phyloP scores from a whole-genome alignment of 2,329 filamentous ascomycete genomes.

The Calcarisporium arbuscula region DNA sequence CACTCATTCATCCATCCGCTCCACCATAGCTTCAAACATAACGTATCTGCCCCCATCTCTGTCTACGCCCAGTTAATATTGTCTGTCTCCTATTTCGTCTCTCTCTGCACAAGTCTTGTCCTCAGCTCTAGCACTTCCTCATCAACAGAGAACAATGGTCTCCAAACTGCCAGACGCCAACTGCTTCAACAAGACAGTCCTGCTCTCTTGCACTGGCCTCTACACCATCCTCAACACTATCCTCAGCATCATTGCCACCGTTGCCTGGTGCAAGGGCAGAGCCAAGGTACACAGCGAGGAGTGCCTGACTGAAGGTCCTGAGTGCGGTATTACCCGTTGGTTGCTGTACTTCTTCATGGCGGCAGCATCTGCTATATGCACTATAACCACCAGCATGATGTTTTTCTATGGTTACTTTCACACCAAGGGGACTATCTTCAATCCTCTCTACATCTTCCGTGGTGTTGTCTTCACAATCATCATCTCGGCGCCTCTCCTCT shows the following conservation, averaged over 20 bases:
- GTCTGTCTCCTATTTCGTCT: too few species aligned
- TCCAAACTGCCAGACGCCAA: neutral
- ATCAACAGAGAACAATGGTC: too few species aligned
- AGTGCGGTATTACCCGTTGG: slow-evolving; percentile 7
- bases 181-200: slow-evolving; percentile 6
- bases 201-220: slow-evolving; percentile 12
- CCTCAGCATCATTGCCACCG: slow-evolving; percentile 13
- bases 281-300: neutral
- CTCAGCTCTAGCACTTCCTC: too few species aligned
- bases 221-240: slow-evolving; percentile 15
- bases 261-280: slow-evolving; percentile 5
- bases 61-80: too few species aligned
- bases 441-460: slow-evolving; percentile 17
- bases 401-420: slow-evolving; percentile 9
- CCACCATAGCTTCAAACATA: too few species aligned
- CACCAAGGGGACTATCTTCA: slow-evolving; percentile 2
- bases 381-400: slow-evolving; percentile 9
- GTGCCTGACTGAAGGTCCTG: neutral
- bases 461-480: slow-evolving; percentile 16
- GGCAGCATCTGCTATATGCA: slow-evolving; percentile 10
- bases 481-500: slow-evolving; percentile 11
- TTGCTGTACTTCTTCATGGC: slow-evolving; percentile 15
- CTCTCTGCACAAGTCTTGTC: too few species aligned
- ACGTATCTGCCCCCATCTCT: too few species aligned
- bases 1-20: too few species aligned